Base-by-base conservation (phyloP, 2,329 filamentous ascomycete genomes). In the Apiospora malaysiana region DNA sequence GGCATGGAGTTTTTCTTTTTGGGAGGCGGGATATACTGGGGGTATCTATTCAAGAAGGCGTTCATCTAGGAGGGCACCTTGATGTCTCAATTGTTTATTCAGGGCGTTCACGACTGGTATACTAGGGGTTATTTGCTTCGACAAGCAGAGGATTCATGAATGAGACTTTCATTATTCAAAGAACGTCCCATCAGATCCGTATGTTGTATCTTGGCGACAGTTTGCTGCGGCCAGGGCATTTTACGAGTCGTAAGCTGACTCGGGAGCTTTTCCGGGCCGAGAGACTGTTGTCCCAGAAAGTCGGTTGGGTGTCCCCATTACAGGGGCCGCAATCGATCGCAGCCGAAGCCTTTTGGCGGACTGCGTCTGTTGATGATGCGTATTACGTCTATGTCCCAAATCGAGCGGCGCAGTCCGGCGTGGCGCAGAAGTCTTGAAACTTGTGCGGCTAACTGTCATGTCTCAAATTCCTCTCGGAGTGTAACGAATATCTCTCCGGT, bases 61-160 rank as follows among this genome's bases (percentile, higher is more conserved):
- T 71, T 69, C 67, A 66, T 49, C 56, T 63, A 63, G 70, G 42
- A 69, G 66, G n/a, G 32, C 56, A 63, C 56, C 32, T 63, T 32
- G 32, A 63, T 63, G 56, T 40, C 56, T 40, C 32, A 40, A 63
- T 10, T 63, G 32, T 63, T 63, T 63, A 40, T 40, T n/a, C 45
- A 63, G 40, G 56, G 56, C 32, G 32, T 63, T 63, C 56, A 40
- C 6, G 56, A 12, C 56, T 63, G 56, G 16, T n/a, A 8, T 63
- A 40, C 21, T 63, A 63, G 56, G 56, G 21, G 40, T 56, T 63
- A 2, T 40, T 63, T n/a, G 32, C 56, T 63, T 63, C 56, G 21
- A 40, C 27, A 40, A 40, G 56, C 56, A 40, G 25, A 63, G 21
- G 21, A 27, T 40, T 63, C 56, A 32, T 40, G 5, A 63, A 40